Conservation (phyloP, 169 alveolate genomes). For the Eimeria falciformis region DNA sequence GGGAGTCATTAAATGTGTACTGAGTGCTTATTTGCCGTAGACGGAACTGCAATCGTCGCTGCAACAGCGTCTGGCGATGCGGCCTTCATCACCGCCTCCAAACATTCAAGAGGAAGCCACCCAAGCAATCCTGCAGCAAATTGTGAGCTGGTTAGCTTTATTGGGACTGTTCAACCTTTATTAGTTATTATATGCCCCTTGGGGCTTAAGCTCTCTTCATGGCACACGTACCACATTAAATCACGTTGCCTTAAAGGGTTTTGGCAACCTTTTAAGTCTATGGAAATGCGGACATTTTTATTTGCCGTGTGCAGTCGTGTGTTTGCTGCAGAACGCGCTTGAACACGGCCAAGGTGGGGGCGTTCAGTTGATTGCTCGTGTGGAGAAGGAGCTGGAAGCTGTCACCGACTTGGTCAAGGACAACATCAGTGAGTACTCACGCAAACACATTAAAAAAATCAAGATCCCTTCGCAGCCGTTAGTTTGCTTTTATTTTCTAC, state of each 20-base stretch:
- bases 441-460: too few species aligned
- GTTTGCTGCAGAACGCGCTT: conserved; percentile 5
- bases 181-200: too few species aligned
- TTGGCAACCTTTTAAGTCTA: neutral
- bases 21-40: neutral
- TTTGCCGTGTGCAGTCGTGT: neutral
- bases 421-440: conserved; percentile 35
- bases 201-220: too few species aligned
- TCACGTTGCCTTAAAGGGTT: too few species aligned
- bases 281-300: neutral
- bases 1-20: too few species aligned
- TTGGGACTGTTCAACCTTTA: too few species aligned
- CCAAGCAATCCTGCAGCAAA: neutral
- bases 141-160: neutral
- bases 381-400: conserved; percentile 62
- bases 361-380: conserved; percentile 51
- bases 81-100: neutral
- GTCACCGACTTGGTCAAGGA: conserved; percentile 60
- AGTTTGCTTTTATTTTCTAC: too few species aligned
- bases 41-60: neutral
- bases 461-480: too few species aligned
- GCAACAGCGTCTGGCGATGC: neutral
- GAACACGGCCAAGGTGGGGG: conserved; percentile 31
- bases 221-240: too few species aligned
- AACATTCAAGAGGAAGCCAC: neutral